phyloP scores from a whole-genome alignment of 805 yeast species.

The Ogataea nitratoaversa region DNA sequence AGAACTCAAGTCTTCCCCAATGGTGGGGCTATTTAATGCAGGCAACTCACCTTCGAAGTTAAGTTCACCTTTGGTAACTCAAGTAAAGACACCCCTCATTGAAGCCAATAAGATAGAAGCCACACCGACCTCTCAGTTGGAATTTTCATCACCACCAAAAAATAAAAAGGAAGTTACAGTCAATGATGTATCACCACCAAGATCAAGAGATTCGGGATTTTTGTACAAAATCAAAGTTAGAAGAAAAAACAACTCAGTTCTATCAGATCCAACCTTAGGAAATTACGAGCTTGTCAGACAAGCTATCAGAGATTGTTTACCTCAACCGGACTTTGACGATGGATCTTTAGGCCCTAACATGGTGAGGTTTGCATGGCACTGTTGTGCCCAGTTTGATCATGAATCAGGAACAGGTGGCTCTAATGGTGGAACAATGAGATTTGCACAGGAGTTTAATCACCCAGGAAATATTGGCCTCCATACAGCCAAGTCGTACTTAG shows the following conservation, averaged over 20 bases:
- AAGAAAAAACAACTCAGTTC: slow-evolving; percentile 6
- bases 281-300: slow-evolving; percentile 32
- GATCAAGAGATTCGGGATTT: slow-evolving; percentile 6
- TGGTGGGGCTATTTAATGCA: slow-evolving; percentile 12
- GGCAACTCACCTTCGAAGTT: slow-evolving; percentile 1
- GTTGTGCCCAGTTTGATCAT: slow-evolving; percentile 75
- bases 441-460: slow-evolving; percentile 50
- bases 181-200: slow-evolving; percentile 1
- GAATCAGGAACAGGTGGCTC: slow-evolving; percentile 55
- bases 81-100: neutral
- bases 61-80: neutral
- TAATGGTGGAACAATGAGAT: slow-evolving; percentile 65
- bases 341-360: slow-evolving; percentile 74
- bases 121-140: neutral
- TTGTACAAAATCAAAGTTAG: slow-evolving; percentile 28
- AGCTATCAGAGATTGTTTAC: slow-evolving; percentile 33
- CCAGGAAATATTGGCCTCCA: slow-evolving; percentile 63
- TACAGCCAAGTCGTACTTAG: slow-evolving; percentile 51
- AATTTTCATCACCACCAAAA: neutral
- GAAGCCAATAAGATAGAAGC: neutral
- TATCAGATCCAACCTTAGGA: slow-evolving; percentile 24
- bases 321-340: slow-evolving; percentile 49
- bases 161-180: slow-evolving; percentile 3
- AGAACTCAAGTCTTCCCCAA: slow-evolving; percentile 7
- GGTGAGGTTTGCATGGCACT: slow-evolving; percentile 83